Evolutionary conservation across 2,329 filamentous ascomycete genomes (phyloP), one percentile per base, ranked within the genome.

Genomic region (Phialophora verrucosa): DNA sequence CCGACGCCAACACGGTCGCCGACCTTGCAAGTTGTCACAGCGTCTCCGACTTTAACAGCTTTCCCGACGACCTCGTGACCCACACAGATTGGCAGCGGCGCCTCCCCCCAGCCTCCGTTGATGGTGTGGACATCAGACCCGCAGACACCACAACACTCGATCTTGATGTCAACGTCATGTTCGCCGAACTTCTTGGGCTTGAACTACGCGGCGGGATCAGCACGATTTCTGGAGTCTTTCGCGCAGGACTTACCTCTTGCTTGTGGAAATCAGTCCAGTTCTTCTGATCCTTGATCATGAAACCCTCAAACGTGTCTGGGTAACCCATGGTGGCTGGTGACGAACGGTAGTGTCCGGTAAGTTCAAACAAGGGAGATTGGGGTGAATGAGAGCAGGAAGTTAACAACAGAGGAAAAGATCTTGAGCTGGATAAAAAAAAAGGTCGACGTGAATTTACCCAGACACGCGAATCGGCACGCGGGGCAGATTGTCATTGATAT

Each of bases 121-220:
- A 91, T 84, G 66, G 87, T 91, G 79, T 91, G 90, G 56, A 90
- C 82, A 75, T 92, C 90, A 71, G 86, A 90, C 72, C 89, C 87
- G 76, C 90, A 92, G 61, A 92, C 84, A 75, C 91, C 91, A 75
- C 91, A 94, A 76, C 87, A 89, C 71, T 93, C 88, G 74, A 97
- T 90, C 83, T 93, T 90, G 79, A 97, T 87, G 76, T 96, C 92
- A 73, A 97, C 87, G 76, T 97, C 92, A 78, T 91, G 86, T 76
- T 93, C 91, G 71, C 90, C 91, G 76, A 96, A 96, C 20, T 91
- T 90, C 82, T 96, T 95, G 65, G 93, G 88, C 73, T 88, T 86
- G 82, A 92, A 92, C 82, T 93, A 44, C 38, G 31, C n/a, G n/a
- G 42, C 8, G 32, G 35, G 29, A 59, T 69, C 61, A 66, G 51